A percentile compares a stretch with the other conserved stretches of the same genome.
Conservation (phyloP, 108 stramenopile species). For the Pseudonitzschia delicatissima region DNA sequence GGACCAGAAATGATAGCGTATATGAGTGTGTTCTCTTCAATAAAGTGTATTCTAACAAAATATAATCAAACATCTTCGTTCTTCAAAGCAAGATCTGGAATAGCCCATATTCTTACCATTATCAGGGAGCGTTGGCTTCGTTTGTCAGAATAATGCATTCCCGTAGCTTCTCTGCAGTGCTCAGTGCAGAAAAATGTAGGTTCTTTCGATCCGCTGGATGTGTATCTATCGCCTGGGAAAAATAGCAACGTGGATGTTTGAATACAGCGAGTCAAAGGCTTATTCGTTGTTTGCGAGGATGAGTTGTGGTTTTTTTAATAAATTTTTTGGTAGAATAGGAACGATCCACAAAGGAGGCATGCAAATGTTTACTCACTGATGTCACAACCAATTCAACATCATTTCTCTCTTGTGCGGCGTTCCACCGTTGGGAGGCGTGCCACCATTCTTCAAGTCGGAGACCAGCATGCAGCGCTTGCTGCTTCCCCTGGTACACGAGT, state of each 20-base stretch:
- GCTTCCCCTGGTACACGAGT: constrained; percentile 49
- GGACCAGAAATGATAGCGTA: neutral
- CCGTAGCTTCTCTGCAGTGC: constrained; percentile 68
- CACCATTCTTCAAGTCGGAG: constrained; percentile 30
- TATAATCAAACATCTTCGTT: neutral
- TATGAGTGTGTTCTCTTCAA: constrained; percentile 13
- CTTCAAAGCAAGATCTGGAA: neutral
- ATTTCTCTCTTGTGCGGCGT: too few relatives aligned
- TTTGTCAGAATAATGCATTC: constrained; percentile 68
- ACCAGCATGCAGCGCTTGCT: constrained; percentile 42
- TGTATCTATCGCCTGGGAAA: constrained; percentile 42
- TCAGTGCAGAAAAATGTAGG: constrained; percentile 49
- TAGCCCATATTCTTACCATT: constrained; percentile 31
- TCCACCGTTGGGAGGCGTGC: constrained; percentile 7
- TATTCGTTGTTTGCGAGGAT: constrained; percentile 39
- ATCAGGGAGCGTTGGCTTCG: constrained; percentile 36
- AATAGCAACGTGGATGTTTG: constrained; percentile 70
- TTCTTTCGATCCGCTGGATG: constrained; percentile 7
- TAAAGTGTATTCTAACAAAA: neutral
- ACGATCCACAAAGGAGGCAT: too few relatives aligned
- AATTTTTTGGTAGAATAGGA: neutral
- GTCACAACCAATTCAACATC: constrained; percentile 18
- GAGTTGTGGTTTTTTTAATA: neutral
- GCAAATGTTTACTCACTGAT: neutral
- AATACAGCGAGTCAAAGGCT: constrained; percentile 67